A percentile compares a stretch with the other conserved stretches of the same genome.
phyloP scores from a whole-genome alignment of 805 yeast species.

The Candida corydali region DNA sequence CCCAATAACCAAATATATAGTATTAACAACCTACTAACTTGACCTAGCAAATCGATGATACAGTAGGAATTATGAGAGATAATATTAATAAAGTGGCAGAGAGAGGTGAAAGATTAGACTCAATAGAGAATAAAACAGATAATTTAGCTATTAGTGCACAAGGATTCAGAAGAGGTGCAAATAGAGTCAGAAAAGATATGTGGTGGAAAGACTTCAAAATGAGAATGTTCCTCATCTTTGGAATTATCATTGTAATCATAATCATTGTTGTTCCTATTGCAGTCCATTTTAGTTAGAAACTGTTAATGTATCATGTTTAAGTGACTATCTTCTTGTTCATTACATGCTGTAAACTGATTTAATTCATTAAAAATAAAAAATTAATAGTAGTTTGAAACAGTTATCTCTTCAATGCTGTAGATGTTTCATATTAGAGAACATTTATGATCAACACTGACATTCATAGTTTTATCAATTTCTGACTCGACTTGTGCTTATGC shows the following conservation, averaged over 20 bases:
- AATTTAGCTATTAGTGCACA: conserved; percentile 89
- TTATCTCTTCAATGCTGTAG: too few relatives aligned
- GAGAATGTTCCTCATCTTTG: conserved; percentile 83
- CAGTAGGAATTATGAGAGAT: conserved; percentile 96
- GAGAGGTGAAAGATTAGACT: conserved; percentile 88
- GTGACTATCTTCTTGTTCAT: too few relatives aligned
- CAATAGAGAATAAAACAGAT: conserved; percentile 89
- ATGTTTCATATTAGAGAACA: too few relatives aligned
- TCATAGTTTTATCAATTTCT: too few relatives aligned
- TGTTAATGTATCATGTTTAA: too few relatives aligned
- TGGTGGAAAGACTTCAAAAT: conserved; percentile 98
- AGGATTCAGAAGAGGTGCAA: conserved; percentile 94
- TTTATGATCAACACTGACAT: too few relatives aligned
- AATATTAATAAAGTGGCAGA: conserved; percentile 94
- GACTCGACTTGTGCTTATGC: too few relatives aligned
- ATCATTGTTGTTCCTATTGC: conserved; percentile 93
- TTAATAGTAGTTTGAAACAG: too few relatives aligned
- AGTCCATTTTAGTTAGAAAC: conserved; percentile 65
- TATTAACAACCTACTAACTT: conserved; percentile 20
- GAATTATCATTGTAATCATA: conserved; percentile 70
- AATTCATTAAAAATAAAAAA: too few relatives aligned
- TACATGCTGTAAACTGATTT: too few relatives aligned
- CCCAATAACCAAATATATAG: background rate
- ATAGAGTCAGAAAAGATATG: conserved; percentile 96
- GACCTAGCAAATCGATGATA: conserved; percentile 77